These are phyloP conservation scores for Immersiporthe knoxdaviesiana DNA, from an alignment of 2,329 filamentous ascomycete species.

Conservation along the genomic window DNA sequence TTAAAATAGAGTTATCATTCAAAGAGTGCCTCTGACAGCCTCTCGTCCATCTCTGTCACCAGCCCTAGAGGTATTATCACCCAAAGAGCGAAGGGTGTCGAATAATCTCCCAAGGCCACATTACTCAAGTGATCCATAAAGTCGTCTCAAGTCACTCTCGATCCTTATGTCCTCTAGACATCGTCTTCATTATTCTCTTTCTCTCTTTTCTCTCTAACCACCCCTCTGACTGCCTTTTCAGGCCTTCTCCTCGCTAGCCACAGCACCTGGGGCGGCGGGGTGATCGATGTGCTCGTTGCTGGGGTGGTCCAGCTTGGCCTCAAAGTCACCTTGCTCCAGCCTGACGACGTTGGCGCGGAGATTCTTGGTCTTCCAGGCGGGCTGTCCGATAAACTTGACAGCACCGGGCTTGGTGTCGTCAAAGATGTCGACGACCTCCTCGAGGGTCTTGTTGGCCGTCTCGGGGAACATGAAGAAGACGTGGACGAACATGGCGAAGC, in stretches of 20 bases:
- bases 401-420: slow-evolving; percentile 42
- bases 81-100: no score
- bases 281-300: slow-evolving; percentile 12
- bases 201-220: no score
- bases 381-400: slow-evolving; percentile 44
- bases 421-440: slow-evolving; percentile 41
- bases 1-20: no score
- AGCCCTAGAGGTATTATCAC: no score
- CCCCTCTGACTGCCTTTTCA: slow-evolving; percentile 5
- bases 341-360: slow-evolving; percentile 38
- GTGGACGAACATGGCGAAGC: slow-evolving; percentile 40
- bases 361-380: slow-evolving; percentile 49
- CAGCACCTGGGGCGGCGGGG: background rate
- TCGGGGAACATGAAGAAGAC: slow-evolving; percentile 42
- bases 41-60: no score
- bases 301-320: slow-evolving; percentile 36
- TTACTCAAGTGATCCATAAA: no score
- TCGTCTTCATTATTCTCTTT: no score
- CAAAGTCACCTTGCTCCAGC: slow-evolving; percentile 41
- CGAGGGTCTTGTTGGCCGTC: slow-evolving; percentile 42
- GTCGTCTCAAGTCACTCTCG: no score
- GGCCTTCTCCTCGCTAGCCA: slow-evolving; percentile 2
- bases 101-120: no score
- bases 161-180: no score
- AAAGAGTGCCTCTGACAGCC: no score